Evolutionary conservation across 306 rosid species (phyloP), one percentile per base, ranked within the genome.

Genomic region (Cucurbita argyrosperma): DNA sequence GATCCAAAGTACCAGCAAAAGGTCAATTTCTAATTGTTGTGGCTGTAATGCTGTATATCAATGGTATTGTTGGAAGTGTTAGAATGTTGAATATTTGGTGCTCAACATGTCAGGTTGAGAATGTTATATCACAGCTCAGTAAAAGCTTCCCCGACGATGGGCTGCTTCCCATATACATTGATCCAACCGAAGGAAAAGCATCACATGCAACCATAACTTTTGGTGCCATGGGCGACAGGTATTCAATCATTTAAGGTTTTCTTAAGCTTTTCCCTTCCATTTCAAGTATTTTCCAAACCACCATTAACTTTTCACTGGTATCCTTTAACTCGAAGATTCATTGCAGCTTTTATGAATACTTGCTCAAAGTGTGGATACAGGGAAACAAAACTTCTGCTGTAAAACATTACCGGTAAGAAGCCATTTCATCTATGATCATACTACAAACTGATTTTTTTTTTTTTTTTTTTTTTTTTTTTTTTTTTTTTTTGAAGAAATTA

Each of bases 141-240:
- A 87, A 87, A 71, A 89, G 86, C 64, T 89, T 91, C 78, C 99
- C 99, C 7, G 96, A 84, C 42, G 97, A 95, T 76, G 97, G 99
- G 67, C 86, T 95, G 83, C 96, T 95, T 81, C 99, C 97, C 58
- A 91, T 95, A 74, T 91, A 89, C 79, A 82, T 95, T 76, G 77
- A 88, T 80, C 99, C 97, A 63, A 74, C 69, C 15, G 85, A 83
- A 55, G 99, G 97, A 76, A 67, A 78, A 51, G 52, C 91, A 16
- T 65, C 85, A 38, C 83, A 83, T 83, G 86, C 96, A 57, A 82
- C 92, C 54, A 79, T 88, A 74, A 91, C 99, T 68, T 95, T 95
- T 75, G 99, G 97, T 45, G 99, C 99, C 76, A 95, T 95, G 97
- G 99, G 99, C 62, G 99, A 95, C 80, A 95, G 99, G 99, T 95